Evolutionary conservation across 352 stramenopile genomes (phyloP).

Genomic region (Globisporangium viniferum): DNA sequence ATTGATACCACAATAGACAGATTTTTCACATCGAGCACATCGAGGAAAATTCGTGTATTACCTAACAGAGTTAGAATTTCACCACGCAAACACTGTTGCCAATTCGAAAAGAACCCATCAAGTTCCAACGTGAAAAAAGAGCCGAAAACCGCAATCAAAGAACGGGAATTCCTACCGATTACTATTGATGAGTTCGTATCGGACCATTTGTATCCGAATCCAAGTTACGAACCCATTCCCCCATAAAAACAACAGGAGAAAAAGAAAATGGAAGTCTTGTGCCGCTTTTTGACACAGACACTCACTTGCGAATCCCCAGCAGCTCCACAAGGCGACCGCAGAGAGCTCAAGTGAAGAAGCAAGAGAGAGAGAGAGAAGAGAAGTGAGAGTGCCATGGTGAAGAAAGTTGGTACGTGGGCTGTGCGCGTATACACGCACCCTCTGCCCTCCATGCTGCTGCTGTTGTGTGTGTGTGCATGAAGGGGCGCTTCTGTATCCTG

Average conservation of each 20-base stretch:
- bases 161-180: background rate
- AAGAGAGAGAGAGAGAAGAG: background rate
- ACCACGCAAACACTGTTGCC: too few species aligned
- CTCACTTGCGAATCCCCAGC: slow-evolving; percentile 1
- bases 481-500: background rate
- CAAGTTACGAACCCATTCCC: background rate
- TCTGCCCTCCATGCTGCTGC: background rate
- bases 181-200: background rate
- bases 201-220: background rate
- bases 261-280: background rate
- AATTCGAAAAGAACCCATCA: background rate
- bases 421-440: background rate
- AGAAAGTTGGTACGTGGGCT: slow-evolving; percentile 47
- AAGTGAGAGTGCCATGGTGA: slow-evolving; percentile 30
- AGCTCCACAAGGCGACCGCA: background rate
- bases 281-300: background rate
- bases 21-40: too few species aligned
- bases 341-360: background rate
- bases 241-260: background rate
- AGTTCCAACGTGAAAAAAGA: background rate
- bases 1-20: too few species aligned
- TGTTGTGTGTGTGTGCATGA: background rate
- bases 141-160: background rate
- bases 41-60: too few species aligned
- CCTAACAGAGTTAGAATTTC: too few species aligned